These are phyloP conservation scores for Camillea tinctor DNA, from an alignment of 2,329 filamentous ascomycete species.

Conservation along the genomic window DNA sequence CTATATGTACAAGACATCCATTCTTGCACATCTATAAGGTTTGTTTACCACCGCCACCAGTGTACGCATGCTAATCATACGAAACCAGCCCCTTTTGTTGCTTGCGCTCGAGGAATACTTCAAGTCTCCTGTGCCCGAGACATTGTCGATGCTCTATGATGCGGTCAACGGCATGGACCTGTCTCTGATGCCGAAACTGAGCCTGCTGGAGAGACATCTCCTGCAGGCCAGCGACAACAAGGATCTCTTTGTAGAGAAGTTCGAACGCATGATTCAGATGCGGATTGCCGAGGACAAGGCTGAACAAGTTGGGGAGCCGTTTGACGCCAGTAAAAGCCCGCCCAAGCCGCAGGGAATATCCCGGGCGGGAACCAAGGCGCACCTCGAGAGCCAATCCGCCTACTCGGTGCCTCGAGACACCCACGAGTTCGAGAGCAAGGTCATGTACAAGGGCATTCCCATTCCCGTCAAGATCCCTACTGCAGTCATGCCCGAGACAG, in stretches of 20 bases:
- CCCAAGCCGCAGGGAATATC: constrained; percentile 50
- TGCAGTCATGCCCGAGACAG: constrained; percentile 89
- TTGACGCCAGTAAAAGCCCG: constrained; percentile 50
- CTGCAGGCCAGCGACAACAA: constrained; percentile 89
- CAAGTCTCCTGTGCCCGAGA: constrained; percentile 84
- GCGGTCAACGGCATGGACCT: constrained; percentile 97
- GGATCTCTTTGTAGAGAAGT: constrained; percentile 96
- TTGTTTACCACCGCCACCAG: constrained; percentile 27
- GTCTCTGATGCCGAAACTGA: constrained; percentile 85
- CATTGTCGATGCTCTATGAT: constrained; percentile 82
- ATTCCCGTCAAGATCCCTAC: constrained; percentile 96
- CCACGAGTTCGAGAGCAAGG: constrained; percentile 94
- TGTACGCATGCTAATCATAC: constrained; percentile 18
- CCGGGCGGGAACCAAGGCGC: constrained; percentile 61
- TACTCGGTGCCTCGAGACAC: constrained; percentile 88
- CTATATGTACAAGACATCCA: constrained; percentile 94
- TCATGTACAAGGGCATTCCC: constrained; percentile 94
- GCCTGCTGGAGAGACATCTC: constrained; percentile 78
- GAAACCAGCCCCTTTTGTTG: constrained; percentile 74
- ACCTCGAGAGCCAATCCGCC: constrained; percentile 59
- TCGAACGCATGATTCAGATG: constrained; percentile 88
- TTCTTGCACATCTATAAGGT: constrained; percentile 99
- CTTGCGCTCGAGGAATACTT: constrained; percentile 96
- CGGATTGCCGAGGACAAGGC: constrained; percentile 66
- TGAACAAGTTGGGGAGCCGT: constrained; percentile 41